Conservation (phyloP, 306 rosid species). For the Vigna mungo region DNA sequence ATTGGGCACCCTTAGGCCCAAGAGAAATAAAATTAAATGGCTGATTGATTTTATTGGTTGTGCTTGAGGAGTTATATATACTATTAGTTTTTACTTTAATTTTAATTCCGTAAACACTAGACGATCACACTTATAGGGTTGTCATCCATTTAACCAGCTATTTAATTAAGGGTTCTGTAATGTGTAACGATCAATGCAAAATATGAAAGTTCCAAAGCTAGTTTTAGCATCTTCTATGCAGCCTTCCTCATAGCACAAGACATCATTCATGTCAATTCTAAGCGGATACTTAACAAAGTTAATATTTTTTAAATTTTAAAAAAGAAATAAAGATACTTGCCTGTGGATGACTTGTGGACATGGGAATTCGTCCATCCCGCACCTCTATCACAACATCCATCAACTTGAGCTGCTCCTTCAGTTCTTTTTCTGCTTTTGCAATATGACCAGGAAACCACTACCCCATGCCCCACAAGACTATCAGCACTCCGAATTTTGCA, state of each 20-base stretch:
- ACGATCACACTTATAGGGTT: neutral
- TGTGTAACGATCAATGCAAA: neutral
- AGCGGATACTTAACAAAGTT: neutral
- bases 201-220: neutral
- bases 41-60: no score
- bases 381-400: slow-evolving; percentile 97
- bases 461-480: slow-evolving; percentile 40
- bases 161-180: neutral
- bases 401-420: slow-evolving; percentile 84
- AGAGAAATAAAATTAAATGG: no score
- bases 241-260: neutral
- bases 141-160: neutral
- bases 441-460: slow-evolving; percentile 99
- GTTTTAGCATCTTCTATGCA: neutral
- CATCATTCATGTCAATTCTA: neutral
- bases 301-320: neutral
- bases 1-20: no score
- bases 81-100: no score
- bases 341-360: slow-evolving; percentile 96
- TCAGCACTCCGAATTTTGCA: slow-evolving; percentile 35
- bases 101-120: no score
- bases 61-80: no score
- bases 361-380: slow-evolving; percentile 89
- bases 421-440: slow-evolving; percentile 94
- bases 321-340: slow-evolving; percentile 34